A percentile compares a stretch with the other conserved stretches of the same genome.
These are phyloP conservation scores for Vitellaria paradoxa DNA, from an alignment of 179 eudicot species.

Conservation along the genomic window DNA sequence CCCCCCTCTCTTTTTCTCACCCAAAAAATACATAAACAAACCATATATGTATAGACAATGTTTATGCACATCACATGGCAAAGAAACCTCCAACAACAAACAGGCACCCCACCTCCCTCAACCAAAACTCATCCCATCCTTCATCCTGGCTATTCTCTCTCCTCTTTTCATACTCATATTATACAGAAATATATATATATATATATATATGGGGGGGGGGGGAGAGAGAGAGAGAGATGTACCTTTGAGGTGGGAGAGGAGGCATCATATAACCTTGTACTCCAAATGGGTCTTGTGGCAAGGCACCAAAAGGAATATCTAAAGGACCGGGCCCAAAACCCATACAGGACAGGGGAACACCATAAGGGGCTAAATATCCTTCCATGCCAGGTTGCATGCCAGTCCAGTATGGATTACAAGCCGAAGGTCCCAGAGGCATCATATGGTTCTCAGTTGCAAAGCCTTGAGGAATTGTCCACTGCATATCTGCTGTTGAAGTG, in stretches of 20 bases:
- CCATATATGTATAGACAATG: neutral
- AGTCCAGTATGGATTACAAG: slow-evolving; percentile 66
- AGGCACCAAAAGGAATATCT: slow-evolving; percentile 65
- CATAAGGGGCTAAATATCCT: slow-evolving; percentile 55
- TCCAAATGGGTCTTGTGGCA: slow-evolving; percentile 71
- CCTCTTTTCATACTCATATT: neutral
- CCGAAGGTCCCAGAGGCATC: slow-evolving; percentile 62
- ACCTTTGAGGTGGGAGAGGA: slow-evolving; percentile 78
- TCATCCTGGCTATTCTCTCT: neutral
- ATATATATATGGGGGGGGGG: too few relatives aligned
- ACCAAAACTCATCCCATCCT: neutral
- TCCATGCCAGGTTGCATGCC: slow-evolving; percentile 85
- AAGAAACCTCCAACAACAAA: neutral
- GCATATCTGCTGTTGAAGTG: slow-evolving; percentile 70
- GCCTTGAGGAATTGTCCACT: slow-evolving; percentile 68
- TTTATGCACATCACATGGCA: neutral
- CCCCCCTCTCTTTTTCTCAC: too few relatives aligned
- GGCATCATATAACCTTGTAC: slow-evolving; percentile 61
- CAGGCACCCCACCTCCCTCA: neutral
- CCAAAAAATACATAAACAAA: too few relatives aligned
- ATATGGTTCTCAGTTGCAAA: slow-evolving; percentile 58
- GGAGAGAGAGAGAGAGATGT: slow-evolving; percentile 10
- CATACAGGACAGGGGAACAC: slow-evolving; percentile 70
- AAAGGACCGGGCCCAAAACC: slow-evolving; percentile 67
- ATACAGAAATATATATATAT: neutral